These are phyloP conservation scores for Microthlaspi erraticum DNA, from an alignment of 345 rosid genomes.

Conservation along the genomic window DNA sequence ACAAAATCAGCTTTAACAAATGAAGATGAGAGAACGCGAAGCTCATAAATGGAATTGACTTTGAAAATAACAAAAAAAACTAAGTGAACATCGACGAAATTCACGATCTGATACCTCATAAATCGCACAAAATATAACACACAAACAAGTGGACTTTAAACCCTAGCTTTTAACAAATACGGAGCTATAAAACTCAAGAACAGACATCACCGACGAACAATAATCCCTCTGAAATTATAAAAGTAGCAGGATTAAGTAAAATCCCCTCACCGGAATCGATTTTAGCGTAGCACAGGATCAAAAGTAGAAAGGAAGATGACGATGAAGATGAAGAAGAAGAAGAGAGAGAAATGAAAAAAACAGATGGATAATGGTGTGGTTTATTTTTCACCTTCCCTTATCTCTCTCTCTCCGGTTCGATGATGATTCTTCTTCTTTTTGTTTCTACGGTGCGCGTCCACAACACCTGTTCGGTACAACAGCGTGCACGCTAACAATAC, in stretches of 20 bases:
- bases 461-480: conserved; percentile 29
- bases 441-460: conserved; percentile 36
- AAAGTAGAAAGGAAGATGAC: neutral
- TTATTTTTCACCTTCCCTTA: conserved; percentile 40
- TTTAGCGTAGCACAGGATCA: conserved; percentile 30
- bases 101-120: neutral
- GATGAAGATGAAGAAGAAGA: conserved; percentile 7
- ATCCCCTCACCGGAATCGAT: conserved; percentile 33
- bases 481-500: conserved; percentile 35
- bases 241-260: neutral
- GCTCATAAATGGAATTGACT: conserved; percentile 25
- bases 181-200: conserved; percentile 7
- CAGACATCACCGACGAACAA: conserved; percentile 19
- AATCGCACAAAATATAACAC: neutral
- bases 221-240: neutral
- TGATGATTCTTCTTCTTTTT: conserved; percentile 25
- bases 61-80: neutral
- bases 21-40: neutral
- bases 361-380: conserved; percentile 38
- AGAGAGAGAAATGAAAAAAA: conserved; percentile 29
- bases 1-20: neutral
- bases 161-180: conserved; percentile 35
- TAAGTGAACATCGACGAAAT: neutral
- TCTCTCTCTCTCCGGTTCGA: conserved; percentile 36
- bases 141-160: conserved; percentile 12